Conservation (phyloP, 495 filamentous ascomycete species). For the Entonaema liquescens region DNA sequence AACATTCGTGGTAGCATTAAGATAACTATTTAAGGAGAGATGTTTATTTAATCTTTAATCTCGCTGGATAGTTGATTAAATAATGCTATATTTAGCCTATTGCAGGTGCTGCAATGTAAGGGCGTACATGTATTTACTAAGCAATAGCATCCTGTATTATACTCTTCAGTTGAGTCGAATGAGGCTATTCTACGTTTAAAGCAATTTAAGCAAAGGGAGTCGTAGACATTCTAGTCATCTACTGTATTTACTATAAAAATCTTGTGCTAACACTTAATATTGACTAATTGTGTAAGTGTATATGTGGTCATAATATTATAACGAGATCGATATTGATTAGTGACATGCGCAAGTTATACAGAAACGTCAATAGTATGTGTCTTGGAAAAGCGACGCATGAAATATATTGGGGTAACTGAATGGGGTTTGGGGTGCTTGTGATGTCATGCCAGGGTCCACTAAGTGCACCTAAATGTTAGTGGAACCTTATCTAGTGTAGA, state of each 20-base stretch:
- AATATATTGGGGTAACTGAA: not conserved
- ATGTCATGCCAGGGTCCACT: constrained; percentile 31
- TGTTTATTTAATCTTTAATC: not conserved
- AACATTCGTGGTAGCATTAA: not conserved
- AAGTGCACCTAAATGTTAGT: constrained; percentile 9
- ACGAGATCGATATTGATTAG: not conserved
- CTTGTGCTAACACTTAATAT: no score
- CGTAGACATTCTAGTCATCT: not conserved
- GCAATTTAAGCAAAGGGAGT: not conserved
- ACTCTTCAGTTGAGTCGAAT: not conserved
- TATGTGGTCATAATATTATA: not conserved
- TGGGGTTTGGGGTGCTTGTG: constrained; percentile 24
- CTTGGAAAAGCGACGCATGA: not conserved
- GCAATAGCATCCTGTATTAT: not conserved
- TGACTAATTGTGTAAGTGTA: no score
- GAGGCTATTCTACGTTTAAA: not conserved
- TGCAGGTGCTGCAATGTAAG: not conserved
- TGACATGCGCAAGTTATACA: no score
- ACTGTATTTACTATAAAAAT: no score
- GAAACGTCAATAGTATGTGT: no score
- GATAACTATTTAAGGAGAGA: not conserved
- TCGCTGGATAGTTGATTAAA: not conserved
- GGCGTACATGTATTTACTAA: not conserved
- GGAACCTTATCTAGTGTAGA: not conserved
- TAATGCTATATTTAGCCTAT: not conserved